Percentiles rank a stretch among this genome's conserved stretches.
phyloP scores from a whole-genome alignment of 495 filamentous ascomycete species.

The Gamarada debralockiae region DNA sequence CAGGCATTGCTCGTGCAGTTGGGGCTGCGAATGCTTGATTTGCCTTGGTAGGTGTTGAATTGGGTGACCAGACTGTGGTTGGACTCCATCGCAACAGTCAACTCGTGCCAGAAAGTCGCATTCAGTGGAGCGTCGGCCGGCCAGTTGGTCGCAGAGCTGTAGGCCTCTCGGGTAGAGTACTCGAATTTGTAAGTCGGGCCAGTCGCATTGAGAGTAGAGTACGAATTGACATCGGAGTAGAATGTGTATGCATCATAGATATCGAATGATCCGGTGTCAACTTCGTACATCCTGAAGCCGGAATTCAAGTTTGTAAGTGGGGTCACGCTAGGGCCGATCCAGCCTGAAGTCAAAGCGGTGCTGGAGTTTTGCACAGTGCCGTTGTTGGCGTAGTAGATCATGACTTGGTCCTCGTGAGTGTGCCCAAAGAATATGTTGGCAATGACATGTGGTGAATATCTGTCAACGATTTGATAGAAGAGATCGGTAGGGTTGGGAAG shows the following conservation, averaged over 20 bases:
- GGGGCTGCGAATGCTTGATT: conserved; percentile 44
- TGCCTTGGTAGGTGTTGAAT: conserved; percentile 54
- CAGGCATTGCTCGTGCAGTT: conserved; percentile 48
- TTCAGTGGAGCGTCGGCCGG: conserved; percentile 37
- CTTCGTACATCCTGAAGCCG: conserved; percentile 52
- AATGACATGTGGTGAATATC: conserved; percentile 52
- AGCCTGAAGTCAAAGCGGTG: conserved; percentile 43
- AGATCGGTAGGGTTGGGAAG: conserved; percentile 46
- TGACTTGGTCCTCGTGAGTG: conserved; percentile 52
- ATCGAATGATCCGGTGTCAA: conserved; percentile 52
- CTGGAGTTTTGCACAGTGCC: conserved; percentile 34
- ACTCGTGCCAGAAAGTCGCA: conserved; percentile 56
- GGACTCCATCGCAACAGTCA: conserved; percentile 56
- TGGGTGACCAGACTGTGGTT: conserved; percentile 40
- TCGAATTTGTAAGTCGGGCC: conserved; percentile 46
- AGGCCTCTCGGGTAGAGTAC: conserved; percentile 52
- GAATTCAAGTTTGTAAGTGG: conserved; percentile 49
- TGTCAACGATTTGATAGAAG: conserved; percentile 52
- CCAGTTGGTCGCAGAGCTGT: conserved; percentile 40
- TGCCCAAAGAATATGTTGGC: conserved; percentile 53
- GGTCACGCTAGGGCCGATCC: conserved; percentile 49
- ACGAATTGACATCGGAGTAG: conserved; percentile 48
- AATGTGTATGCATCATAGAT: conserved; percentile 48
- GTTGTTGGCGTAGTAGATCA: conserved; percentile 51
- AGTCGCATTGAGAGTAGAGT: conserved; percentile 38